Evolutionary conservation across 371 early-diverging fungal genomes (phyloP), one percentile per base, ranked within the genome.

Genomic region (Rhizomucor pusillus): DNA sequence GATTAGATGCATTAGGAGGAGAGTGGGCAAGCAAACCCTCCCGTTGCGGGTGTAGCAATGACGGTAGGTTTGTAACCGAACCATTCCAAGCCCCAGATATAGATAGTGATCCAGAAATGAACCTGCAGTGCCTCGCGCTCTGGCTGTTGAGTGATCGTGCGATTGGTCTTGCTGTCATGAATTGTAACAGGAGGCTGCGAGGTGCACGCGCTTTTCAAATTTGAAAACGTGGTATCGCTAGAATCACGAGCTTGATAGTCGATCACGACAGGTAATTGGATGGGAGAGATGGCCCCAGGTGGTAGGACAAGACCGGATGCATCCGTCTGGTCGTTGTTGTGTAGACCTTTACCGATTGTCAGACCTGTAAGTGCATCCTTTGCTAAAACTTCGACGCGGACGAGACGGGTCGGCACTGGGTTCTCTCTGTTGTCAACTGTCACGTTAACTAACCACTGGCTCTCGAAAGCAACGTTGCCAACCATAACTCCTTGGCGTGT

Each of bases 361-460:
- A 65, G 25, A 5, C 73, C 73, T 5, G 73, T 77, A 11, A 73
- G 56, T 9, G 77, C 71, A 47, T 77, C 71, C 45, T 70, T 70
- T 10, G 68, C 66, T 0, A 73, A 34, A 0, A 64, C 62, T 13
- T 73, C 69, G 3, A 73, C 53, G 43, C 52, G 56, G 0, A 58
- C 54, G 0, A 76, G 41, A 0, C 61, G 62, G 24, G 71, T 73
- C 0, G 77, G 77, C 1, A 77, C 62, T 40, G 58, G 66, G 36
- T 77, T 77, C 33, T 61, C 59, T 2, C 77, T 62, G 45, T 70
- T 71, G 25, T 77, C 77, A 1, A 77, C 65, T 1, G 70, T 70
- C 10, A 73, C 51, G 43, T 73, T 70, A 5, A 77, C 73, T 12
- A 65, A 25, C 77, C 77, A 77, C 39, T 67, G 65, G 34, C 67